These are phyloP conservation scores for Fusarium pseudocircinatum DNA, from an alignment of 2,329 filamentous ascomycete species.

Conservation along the genomic window DNA sequence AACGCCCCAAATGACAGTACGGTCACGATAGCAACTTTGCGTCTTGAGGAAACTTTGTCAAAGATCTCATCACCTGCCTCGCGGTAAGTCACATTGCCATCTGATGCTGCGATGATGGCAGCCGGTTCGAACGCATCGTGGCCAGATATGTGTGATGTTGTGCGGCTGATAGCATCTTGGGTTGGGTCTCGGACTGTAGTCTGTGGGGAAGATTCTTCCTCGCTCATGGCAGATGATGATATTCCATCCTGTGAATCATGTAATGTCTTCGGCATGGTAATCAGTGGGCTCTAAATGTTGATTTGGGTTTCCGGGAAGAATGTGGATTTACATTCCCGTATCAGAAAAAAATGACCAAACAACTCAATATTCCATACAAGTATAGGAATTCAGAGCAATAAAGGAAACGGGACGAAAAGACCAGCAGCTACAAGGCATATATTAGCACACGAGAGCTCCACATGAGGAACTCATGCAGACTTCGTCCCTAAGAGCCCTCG, in stretches of 20 bases:
- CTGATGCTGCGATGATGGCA: background rate
- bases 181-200: background rate
- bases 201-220: background rate
- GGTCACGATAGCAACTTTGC: conserved; percentile 74
- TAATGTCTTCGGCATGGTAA: conserved; percentile 10
- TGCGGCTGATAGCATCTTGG: conserved; percentile 30
- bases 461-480: background rate
- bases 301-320: background rate
- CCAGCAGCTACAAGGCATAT: background rate
- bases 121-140: conserved; percentile 42
- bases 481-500: conserved; percentile 2
- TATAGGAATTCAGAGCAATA: background rate
- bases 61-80: conserved; percentile 65
- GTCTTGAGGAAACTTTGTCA: conserved; percentile 66
- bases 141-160: conserved; percentile 45
- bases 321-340: background rate
- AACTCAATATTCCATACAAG: background rate
- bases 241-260: background rate
- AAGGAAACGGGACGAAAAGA: background rate
- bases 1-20: conserved; percentile 80
- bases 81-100: conserved; percentile 25
- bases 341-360: background rate
- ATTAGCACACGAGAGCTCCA: background rate
- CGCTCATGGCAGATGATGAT: background rate
- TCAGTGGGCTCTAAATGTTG: background rate